Base-by-base conservation (phyloP, 352 stramenopile genomes). In the Globisporangium orthogonon region DNA sequence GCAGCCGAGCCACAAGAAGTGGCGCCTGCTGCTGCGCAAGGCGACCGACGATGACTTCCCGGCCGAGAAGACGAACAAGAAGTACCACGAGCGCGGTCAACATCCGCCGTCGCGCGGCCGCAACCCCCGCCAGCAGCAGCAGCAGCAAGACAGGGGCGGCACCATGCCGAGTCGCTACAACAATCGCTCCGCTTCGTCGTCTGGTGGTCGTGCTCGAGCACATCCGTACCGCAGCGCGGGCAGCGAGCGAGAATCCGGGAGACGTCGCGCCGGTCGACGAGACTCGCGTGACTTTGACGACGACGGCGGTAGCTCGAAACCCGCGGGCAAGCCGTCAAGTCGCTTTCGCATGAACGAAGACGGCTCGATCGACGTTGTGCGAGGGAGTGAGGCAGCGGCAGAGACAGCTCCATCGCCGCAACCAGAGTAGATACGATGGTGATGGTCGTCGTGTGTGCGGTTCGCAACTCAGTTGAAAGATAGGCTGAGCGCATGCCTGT, bases 1-100 rank as follows among this genome's bases (percentile, higher is more conserved):
- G 54, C 74, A 86, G 54, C 50, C 67, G 46, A 65, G 65, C 17
- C 50, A 75, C 63, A 87, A 89, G 64, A 76, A 71, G 39, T 94
- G 83, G 83, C 75, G 83, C 7, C 15, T 94, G 23, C 58, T 94
- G 28, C 52, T 94, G 52, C 81, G 83, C 46, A 76, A 73, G 31
- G 83, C 83, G 6, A 94, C 81, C 0, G 67, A 75, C 35, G 77
- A 91, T 23, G 83, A 94, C 50, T 91, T 94, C 57, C 83, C 83
- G 29, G 66, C 83, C 0, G 83, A 94, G 62, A 94, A 94, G 61
- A 61, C 71, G 10, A 65, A 76, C 41, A 89, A 88, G 58, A 74
- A 76, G 58, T 91, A 91, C 67, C 81, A 91, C 56, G 71, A 82
- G 31, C 78, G 81, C 37, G 50, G 40, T n/a, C 51, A 43, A 14